Conservation (phyloP, 108 stramenopile genomes). For the Seminavis robusta region DNA sequence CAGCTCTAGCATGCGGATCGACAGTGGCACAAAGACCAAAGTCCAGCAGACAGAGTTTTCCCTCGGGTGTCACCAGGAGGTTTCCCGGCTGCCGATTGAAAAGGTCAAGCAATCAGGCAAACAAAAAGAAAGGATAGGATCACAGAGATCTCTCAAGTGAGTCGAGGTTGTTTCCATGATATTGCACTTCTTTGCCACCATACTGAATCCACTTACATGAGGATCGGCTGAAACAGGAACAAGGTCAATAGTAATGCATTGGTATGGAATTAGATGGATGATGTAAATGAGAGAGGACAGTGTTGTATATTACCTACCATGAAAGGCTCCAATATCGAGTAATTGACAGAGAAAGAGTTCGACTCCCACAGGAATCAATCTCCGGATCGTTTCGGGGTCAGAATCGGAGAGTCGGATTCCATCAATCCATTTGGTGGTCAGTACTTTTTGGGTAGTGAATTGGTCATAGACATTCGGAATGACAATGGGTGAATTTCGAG, state of each 20-base stretch:
- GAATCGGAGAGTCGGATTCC: constrained; percentile 70
- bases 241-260: no score
- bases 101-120: background rate
- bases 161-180: constrained; percentile 13
- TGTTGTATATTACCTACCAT: no score
- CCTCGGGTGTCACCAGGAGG: constrained; percentile 55
- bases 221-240: no score
- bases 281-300: no score
- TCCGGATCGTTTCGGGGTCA: constrained; percentile 43
- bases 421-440: constrained; percentile 95
- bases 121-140: background rate
- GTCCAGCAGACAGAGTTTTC: constrained; percentile 70
- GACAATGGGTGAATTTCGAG: background rate
- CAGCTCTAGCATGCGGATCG: constrained; percentile 34
- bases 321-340: constrained; percentile 82
- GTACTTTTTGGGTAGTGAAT: constrained; percentile 72
- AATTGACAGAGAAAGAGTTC: constrained; percentile 83
- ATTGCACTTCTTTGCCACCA: no score
- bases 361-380: constrained; percentile 82
- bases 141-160: background rate
- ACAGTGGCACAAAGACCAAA: constrained; percentile 86
- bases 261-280: no score
- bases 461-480: constrained; percentile 85
- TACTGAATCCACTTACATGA: no score
- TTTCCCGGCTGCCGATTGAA: constrained; percentile 34